phyloP scores from a whole-genome alignment of 2,329 filamentous ascomycete species.

The Thelonectria discophora region DNA sequence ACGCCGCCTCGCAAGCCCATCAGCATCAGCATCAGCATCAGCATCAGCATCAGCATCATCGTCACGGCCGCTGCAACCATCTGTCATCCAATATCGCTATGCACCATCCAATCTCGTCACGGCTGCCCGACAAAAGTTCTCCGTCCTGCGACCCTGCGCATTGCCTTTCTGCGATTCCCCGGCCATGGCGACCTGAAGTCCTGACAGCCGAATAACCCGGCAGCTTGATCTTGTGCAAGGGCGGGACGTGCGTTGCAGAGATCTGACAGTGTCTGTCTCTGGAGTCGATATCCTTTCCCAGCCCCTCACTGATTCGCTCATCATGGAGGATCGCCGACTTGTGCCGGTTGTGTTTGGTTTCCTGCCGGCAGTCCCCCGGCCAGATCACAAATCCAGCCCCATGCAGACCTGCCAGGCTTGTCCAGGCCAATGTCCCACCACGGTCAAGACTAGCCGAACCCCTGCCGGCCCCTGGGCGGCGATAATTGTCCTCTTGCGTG shows the following conservation, averaged over 20 bases:
- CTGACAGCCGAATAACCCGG: neutral
- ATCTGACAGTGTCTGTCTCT: conserved; percentile 24
- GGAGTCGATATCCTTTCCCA: neutral
- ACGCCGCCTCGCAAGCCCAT: neutral
- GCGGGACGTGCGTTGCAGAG: conserved; percentile 32
- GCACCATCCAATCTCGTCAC: neutral
- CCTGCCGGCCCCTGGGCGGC: conserved; percentile 34
- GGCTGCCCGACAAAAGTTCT: conserved; percentile 7
- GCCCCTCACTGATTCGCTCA: conserved; percentile 2
- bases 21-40: conserved; percentile 4
- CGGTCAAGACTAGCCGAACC: conserved; percentile 32
- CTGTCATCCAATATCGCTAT: neutral
- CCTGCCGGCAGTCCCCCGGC: conserved; percentile 10
- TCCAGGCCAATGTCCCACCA: conserved; percentile 28
- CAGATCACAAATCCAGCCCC: conserved; percentile 40
- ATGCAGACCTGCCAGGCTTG: conserved; percentile 29
- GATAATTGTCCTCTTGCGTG: conserved; percentile 29
- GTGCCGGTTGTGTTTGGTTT: conserved; percentile 28
- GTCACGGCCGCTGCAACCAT: neutral
- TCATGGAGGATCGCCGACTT: conserved; percentile 8
- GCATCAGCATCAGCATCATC: neutral
- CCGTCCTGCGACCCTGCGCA: neutral
- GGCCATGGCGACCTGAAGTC: neutral
- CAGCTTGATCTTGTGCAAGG: conserved; percentile 21
- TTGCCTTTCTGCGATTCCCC: no score